Percentiles rank a stretch among this genome's conserved stretches.
Conservation (phyloP, 1,284 basidiomycete genomes). For the Coniferiporia weirii region DNA sequence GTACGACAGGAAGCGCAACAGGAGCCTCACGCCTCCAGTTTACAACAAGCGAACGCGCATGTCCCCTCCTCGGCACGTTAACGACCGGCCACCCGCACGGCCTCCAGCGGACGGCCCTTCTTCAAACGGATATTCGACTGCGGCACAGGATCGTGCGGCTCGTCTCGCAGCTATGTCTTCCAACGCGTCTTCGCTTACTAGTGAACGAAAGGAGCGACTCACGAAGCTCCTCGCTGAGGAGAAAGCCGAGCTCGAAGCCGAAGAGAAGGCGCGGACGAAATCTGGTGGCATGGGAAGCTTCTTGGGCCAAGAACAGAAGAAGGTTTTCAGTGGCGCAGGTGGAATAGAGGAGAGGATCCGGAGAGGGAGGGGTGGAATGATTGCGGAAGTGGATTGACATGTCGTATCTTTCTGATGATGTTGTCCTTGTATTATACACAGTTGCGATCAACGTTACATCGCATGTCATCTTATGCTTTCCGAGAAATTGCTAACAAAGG, state of each 20-base stretch:
- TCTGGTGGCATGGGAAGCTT: conserved; percentile 70
- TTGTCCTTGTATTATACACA: neutral
- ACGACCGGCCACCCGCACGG: conserved; percentile 4
- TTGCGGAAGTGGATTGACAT: conserved; percentile 47
- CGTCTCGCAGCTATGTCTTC: conserved; percentile 83
- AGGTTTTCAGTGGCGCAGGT: conserved; percentile 68
- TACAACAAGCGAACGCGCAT: conserved; percentile 22
- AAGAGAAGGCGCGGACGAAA: conserved; percentile 55
- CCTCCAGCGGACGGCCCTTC: conserved; percentile 1
- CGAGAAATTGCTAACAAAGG: too few relatives aligned
- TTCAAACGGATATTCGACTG: conserved; percentile 32
- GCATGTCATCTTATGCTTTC: too few relatives aligned
- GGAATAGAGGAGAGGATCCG: conserved; percentile 73
- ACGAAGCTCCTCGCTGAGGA: conserved; percentile 61
- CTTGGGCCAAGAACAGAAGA: conserved; percentile 69
- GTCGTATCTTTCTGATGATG: neutral
- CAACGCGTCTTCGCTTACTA: conserved; percentile 59
- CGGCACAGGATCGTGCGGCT: conserved; percentile 64
- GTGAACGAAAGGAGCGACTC: conserved; percentile 65
- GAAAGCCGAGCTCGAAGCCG: conserved; percentile 63
- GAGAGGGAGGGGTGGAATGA: conserved; percentile 59
- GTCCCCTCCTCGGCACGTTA: conserved; percentile 21
- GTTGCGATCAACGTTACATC: too few relatives aligned
- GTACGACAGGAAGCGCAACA: conserved; percentile 6
- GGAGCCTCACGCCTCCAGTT: conserved; percentile 2